A percentile compares a stretch with the other conserved stretches of the same genome.
These are phyloP conservation scores for Heimioporus sp. DNA, from an alignment of 768 basidiomycete genomes.

Conservation along the genomic window DNA sequence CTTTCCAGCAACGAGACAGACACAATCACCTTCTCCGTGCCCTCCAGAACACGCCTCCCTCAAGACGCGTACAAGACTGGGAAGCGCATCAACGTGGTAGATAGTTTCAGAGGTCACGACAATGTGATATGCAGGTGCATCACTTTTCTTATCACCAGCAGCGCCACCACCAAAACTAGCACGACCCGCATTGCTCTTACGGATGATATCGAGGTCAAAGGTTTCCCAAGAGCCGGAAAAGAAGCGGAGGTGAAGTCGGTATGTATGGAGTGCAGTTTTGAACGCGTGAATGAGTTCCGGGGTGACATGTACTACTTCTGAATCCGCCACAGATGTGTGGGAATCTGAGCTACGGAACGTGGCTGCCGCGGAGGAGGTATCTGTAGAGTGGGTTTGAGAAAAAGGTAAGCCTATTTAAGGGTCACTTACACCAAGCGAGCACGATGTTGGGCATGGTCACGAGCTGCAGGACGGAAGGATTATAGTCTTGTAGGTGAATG, in stretches of 20 bases:
- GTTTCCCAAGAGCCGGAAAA: slow-evolving; percentile 80
- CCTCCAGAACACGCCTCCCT: slow-evolving; percentile 32
- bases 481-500: slow-evolving; percentile 91
- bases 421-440: slow-evolving; percentile 74
- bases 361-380: slow-evolving; percentile 57
- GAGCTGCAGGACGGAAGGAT: slow-evolving; percentile 73
- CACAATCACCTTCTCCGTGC: slow-evolving; percentile 10
- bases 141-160: no score
- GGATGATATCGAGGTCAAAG: slow-evolving; percentile 35
- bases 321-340: slow-evolving; percentile 29
- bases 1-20: slow-evolving; percentile 86
- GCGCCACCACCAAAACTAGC: no score
- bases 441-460: slow-evolving; percentile 79
- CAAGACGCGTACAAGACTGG: slow-evolving; percentile 56
- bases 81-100: slow-evolving; percentile 67
- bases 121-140: slow-evolving; percentile 52
- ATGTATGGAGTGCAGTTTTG: slow-evolving; percentile 48
- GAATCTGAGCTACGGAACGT: slow-evolving; percentile 38
- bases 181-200: no score
- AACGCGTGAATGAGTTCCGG: slow-evolving; percentile 66
- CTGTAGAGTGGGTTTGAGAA: slow-evolving; percentile 31
- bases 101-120: slow-evolving; percentile 93
- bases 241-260: slow-evolving; percentile 65
- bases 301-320: slow-evolving; percentile 62
- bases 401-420: no score